Conservation (phyloP, 306 rosid genomes). For the Prunus campanulata region DNA sequence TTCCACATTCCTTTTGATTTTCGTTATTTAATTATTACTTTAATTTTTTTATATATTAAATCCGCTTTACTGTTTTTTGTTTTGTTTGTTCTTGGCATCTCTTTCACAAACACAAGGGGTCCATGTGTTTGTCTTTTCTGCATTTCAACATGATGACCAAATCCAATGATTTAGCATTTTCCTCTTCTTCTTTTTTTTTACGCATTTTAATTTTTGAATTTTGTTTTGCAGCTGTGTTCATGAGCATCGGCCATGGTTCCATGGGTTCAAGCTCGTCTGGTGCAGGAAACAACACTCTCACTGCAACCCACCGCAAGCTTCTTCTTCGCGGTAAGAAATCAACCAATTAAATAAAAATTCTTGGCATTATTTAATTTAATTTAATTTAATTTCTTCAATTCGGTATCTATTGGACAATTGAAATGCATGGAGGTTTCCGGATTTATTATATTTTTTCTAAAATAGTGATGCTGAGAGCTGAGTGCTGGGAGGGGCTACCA, state of each 20-base stretch:
- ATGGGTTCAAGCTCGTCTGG: slow-evolving; percentile 3
- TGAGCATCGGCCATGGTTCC: neutral
- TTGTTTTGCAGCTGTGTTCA: slow-evolving; percentile 30
- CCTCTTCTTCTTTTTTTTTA: neutral
- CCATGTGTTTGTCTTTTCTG: slow-evolving; percentile 7
- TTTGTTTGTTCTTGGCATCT: slow-evolving; percentile 11
- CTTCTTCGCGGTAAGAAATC: slow-evolving; percentile 32
- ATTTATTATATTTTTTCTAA: neutral
- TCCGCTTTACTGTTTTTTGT: neutral
- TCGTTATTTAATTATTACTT: neutral
- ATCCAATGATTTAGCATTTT: neutral
- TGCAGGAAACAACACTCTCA: slow-evolving; percentile 12
- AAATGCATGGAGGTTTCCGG: neutral
- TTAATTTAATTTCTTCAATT: neutral
- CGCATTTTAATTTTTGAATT: neutral
- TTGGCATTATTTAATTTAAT: neutral
- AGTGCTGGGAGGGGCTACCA: neutral
- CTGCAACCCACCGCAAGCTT: slow-evolving; percentile 63
- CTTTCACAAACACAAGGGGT: slow-evolving; percentile 23
- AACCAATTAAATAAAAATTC: neutral
- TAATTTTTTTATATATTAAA: neutral
- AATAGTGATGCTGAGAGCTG: neutral
- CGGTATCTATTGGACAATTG: neutral
- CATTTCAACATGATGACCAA: neutral
- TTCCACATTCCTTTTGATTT: neutral